phyloP scores from a whole-genome alignment of 75 land plant species.

The Azolla pinnata region DNA sequence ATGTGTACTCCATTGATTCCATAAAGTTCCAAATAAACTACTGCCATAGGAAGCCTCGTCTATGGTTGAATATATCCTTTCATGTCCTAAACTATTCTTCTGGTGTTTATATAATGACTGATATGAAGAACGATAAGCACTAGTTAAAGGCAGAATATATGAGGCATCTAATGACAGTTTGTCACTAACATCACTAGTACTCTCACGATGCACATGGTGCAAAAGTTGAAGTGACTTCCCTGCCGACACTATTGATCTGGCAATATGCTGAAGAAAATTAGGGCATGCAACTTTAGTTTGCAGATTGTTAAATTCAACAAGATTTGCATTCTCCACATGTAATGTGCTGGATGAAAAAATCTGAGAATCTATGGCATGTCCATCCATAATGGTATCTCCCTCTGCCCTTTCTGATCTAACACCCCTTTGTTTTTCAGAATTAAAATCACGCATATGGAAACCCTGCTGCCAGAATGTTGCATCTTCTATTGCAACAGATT shows the following conservation, averaged over 20 bases:
- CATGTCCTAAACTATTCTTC: neutral
- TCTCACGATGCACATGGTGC: slow-evolving; percentile 39
- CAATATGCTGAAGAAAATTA: slow-evolving; percentile 57
- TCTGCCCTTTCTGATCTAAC: neutral
- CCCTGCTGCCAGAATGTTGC: slow-evolving; percentile 84
- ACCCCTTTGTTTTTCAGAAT: neutral
- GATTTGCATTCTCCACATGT: neutral
- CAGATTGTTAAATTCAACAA: neutral
- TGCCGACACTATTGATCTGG: slow-evolving; percentile 77
- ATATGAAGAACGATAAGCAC: neutral
- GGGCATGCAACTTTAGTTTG: slow-evolving; percentile 42
- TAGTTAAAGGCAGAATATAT: neutral
- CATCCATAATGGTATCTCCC: no score
- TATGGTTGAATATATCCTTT: neutral
- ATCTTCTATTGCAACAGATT: slow-evolving; percentile 46
- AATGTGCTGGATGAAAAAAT: neutral
- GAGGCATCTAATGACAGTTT: neutral
- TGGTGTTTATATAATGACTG: neutral
- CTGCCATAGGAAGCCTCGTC: neutral
- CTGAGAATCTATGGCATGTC: neutral
- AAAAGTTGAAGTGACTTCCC: slow-evolving; percentile 92
- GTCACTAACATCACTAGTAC: neutral
- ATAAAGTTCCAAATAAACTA: neutral
- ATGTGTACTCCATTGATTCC: neutral
- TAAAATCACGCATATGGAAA: slow-evolving; percentile 33